Evolutionary conservation across 2,329 filamentous ascomycete genomes (phyloP).

Genomic region (Keithomyces neogunnii): DNA sequence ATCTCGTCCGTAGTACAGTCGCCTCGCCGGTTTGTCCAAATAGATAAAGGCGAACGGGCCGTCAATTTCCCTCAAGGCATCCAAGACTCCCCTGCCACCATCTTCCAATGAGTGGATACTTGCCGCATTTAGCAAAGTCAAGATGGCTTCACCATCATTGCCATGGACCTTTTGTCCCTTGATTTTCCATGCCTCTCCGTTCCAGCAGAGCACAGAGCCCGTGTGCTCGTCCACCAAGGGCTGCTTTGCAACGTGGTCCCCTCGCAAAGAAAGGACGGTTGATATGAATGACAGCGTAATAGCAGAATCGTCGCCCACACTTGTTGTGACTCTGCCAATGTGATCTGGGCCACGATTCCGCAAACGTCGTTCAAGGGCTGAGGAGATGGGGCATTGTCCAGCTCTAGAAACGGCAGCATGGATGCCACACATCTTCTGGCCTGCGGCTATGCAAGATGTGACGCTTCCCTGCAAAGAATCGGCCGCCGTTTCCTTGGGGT

Average conservation of each 20-base stretch:
- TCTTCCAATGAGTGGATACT: constrained; percentile 13
- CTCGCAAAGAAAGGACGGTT: constrained; percentile 85
- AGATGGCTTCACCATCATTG: constrained; percentile 71
- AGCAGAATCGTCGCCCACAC: constrained; percentile 14
- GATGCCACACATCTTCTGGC: constrained; percentile 50
- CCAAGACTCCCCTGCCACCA: constrained; percentile 28
- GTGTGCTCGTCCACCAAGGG: constrained; percentile 54
- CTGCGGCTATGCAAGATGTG: background rate
- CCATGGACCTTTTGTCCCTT: constrained; percentile 47
- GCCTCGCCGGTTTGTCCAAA: constrained; percentile 53
- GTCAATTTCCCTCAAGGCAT: constrained; percentile 52
- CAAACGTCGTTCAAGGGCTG: constrained; percentile 35
- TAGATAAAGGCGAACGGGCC: constrained; percentile 90
- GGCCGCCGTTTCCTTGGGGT: background rate
- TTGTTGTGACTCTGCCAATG: constrained; percentile 32
- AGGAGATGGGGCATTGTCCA: constrained; percentile 18
- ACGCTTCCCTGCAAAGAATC: background rate
- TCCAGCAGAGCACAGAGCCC: constrained; percentile 80
- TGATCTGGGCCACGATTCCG: constrained; percentile 53
- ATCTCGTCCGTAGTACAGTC: constrained; percentile 78
- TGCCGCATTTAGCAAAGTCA: constrained; percentile 47
- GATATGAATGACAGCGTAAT: constrained; percentile 60
- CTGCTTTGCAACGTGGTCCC: constrained; percentile 60
- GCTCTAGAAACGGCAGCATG: constrained; percentile 38
- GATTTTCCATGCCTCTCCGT: constrained; percentile 89